Conservation (phyloP, 257 asterid species). For the Buddleja alternifolia region DNA sequence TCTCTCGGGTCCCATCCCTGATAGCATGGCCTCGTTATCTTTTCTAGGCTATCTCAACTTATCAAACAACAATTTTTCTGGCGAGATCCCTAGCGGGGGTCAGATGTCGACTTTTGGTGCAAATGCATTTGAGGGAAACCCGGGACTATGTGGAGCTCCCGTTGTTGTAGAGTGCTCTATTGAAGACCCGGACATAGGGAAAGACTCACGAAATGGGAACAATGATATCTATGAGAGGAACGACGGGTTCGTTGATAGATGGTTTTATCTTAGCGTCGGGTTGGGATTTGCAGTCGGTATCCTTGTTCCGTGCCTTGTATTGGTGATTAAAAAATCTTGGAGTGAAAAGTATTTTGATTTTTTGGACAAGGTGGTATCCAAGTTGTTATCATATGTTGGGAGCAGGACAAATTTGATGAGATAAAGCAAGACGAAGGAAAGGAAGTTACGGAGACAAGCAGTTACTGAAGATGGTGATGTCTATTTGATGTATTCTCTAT, state of each 20-base stretch:
- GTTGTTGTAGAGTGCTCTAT: slow-evolving; percentile 35
- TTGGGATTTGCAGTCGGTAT: slow-evolving; percentile 56
- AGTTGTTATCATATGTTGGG: neutral
- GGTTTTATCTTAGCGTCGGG: slow-evolving; percentile 60
- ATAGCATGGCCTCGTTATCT: slow-evolving; percentile 45
- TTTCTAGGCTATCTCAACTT: slow-evolving; percentile 46
- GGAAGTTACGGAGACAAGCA: neutral
- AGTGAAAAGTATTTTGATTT: slow-evolving; percentile 40
- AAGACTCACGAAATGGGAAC: neutral
- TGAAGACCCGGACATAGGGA: slow-evolving; percentile 29
- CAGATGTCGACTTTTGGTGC: slow-evolving; percentile 52
- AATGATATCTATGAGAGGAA: slow-evolving; percentile 10
- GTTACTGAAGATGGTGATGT: neutral
- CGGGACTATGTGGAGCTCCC: slow-evolving; percentile 54
- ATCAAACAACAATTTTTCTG: slow-evolving; percentile 52
- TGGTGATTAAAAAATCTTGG: slow-evolving; percentile 46
- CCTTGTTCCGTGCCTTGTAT: slow-evolving; percentile 36
- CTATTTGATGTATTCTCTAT: neutral
- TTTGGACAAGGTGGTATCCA: slow-evolving; percentile 37
- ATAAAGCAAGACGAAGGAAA: neutral
- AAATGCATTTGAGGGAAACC: slow-evolving; percentile 45
- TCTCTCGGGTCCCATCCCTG: slow-evolving; percentile 50
- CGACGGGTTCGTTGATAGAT: slow-evolving; percentile 33
- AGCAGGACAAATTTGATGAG: neutral
- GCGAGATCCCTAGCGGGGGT: slow-evolving; percentile 50